phyloP scores from a whole-genome alignment of 306 rosid species.

The Quercus alba region DNA sequence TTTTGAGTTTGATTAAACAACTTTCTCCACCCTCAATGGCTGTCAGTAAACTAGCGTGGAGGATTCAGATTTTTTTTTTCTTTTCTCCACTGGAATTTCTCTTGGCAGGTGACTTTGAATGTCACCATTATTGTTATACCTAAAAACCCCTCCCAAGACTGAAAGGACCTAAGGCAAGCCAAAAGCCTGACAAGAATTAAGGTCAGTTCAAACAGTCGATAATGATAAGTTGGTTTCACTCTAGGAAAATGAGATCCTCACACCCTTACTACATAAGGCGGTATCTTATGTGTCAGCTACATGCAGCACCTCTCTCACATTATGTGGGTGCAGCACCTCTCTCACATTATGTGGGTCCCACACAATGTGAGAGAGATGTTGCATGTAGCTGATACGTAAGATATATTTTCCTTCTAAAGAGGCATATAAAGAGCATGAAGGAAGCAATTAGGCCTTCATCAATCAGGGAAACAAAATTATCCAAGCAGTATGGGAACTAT shows the following conservation, averaged over 20 bases:
- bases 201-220: background rate
- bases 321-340: no score
- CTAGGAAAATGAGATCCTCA: background rate
- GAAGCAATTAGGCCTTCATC: background rate
- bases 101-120: background rate
- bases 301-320: no score
- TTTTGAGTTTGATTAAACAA: background rate
- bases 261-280: background rate
- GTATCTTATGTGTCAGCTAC: no score
- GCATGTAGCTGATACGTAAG: no score
- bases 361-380: no score
- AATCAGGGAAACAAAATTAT: background rate
- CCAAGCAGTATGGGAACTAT: background rate
- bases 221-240: background rate
- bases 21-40: background rate
- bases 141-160: background rate
- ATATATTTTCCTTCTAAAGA: no score
- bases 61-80: background rate
- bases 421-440: no score
- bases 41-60: background rate
- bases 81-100: background rate
- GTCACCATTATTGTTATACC: background rate
- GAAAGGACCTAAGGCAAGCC: background rate
- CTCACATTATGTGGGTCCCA: no score
- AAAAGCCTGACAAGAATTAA: background rate